A percentile compares a stretch with the other conserved stretches of the same genome.
Conservation (phyloP, 139 green algal species). For the Tetraselmis chui region DNA sequence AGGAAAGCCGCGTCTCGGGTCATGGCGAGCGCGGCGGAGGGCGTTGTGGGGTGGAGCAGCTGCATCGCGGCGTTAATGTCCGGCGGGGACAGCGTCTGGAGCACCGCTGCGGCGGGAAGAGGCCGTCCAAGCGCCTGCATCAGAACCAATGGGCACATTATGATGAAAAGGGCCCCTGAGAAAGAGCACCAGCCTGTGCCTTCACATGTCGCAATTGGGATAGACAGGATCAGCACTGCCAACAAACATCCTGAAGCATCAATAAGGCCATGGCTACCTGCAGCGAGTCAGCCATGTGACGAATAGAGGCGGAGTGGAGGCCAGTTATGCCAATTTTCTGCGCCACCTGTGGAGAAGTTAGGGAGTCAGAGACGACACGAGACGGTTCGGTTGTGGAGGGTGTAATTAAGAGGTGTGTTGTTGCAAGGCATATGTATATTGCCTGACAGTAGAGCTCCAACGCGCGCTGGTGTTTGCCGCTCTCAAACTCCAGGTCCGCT, state of each 20-base stretch:
- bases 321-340: background rate
- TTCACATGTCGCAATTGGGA: too few species aligned
- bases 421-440: too few species aligned
- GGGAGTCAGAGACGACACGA: background rate
- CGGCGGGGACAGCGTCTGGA: background rate
- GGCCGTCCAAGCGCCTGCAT: background rate
- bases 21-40: background rate
- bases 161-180: too few species aligned
- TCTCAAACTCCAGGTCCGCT: background rate
- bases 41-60: background rate
- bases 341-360: background rate
- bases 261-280: background rate
- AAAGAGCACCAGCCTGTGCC: too few species aligned
- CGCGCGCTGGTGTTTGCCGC: background rate
- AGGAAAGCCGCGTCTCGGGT: background rate
- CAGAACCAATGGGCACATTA: too few species aligned
- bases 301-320: background rate
- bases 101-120: background rate
- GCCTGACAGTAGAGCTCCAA: background rate
- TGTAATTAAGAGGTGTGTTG: too few species aligned
- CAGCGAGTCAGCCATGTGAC: background rate
- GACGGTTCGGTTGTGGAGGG: too few species aligned
- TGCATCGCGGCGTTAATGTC: background rate
- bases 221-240: too few species aligned
- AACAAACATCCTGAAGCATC: too few species aligned